A percentile compares a stretch with the other conserved stretches of the same genome.
Conservation (phyloP, 208 protist species). For the Leishmania guyanensis region DNA sequence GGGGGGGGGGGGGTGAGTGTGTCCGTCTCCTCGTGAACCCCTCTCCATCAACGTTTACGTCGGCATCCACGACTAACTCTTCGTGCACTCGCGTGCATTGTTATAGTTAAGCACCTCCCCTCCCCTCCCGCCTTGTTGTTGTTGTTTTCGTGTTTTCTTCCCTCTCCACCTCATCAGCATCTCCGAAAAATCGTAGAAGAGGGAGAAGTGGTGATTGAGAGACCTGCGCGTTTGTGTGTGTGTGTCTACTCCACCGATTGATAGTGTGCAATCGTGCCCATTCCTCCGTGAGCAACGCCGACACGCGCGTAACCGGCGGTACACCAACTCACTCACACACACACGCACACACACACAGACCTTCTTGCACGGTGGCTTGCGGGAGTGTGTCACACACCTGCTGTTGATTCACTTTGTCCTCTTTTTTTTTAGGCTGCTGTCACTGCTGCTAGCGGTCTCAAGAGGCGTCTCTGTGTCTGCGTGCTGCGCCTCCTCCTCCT, state of each 20-base stretch:
- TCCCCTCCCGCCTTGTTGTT: neutral
- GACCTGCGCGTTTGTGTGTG: neutral
- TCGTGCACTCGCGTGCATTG: neutral
- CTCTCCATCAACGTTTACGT: neutral
- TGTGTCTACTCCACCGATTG: neutral
- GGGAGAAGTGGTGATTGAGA: neutral
- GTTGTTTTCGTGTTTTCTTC: neutral
- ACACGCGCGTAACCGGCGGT: neutral
- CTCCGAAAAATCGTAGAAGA: too few relatives aligned
- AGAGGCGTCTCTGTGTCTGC: conserved; percentile 2
- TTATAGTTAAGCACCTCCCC: neutral
- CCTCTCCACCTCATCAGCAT: too few relatives aligned
- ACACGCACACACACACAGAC: neutral
- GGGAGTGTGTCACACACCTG: neutral
- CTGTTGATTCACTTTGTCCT: neutral
- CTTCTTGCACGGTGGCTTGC: neutral
- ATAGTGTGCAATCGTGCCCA: neutral
- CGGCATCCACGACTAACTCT: neutral
- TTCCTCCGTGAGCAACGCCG: neutral
- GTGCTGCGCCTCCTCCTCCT: neutral
- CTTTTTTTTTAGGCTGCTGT: neutral
- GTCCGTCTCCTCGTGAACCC: neutral
- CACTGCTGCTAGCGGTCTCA: too few relatives aligned
- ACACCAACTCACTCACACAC: neutral
- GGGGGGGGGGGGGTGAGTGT: neutral